Evolutionary conservation across 345 rosid genomes (phyloP).

Genomic region (Syzygium aqueum): DNA sequence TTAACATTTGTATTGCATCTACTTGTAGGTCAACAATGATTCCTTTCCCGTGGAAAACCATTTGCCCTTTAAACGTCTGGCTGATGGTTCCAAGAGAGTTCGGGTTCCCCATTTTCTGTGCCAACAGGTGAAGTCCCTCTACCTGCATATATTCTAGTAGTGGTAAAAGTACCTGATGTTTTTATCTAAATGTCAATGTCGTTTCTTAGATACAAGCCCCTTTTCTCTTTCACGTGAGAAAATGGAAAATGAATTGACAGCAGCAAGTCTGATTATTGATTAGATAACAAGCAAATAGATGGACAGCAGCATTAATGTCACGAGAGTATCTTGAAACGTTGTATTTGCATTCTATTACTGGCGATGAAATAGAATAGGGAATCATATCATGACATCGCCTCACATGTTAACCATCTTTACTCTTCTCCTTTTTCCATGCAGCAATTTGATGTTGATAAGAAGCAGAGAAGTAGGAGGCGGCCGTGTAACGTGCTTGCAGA

Average conservation of each 20-base stretch:
- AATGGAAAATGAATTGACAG: not conserved
- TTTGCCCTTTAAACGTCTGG: slow-evolving; percentile 57
- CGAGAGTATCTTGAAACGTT: not conserved
- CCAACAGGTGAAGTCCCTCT: slow-evolving; percentile 37
- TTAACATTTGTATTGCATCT: not conserved
- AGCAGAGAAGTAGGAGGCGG: slow-evolving; percentile 18
- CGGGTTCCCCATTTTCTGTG: slow-evolving; percentile 43
- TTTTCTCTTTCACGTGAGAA: not conserved
- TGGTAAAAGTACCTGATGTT: not conserved
- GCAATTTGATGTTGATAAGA: slow-evolving; percentile 27
- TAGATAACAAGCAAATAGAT: not conserved
- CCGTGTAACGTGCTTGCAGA: slow-evolving; percentile 37
- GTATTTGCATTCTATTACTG: not conserved
- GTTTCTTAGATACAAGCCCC: not conserved
- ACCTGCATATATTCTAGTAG: not conserved
- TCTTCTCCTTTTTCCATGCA: slow-evolving; percentile 13
- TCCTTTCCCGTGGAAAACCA: slow-evolving; percentile 34
- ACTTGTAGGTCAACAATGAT: slow-evolving; percentile 40
- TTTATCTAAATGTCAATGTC: not conserved
- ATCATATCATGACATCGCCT: not conserved
- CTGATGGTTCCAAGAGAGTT: slow-evolving; percentile 88
- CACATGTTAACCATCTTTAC: not conserved
- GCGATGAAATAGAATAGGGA: not conserved
- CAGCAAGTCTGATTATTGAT: not conserved
- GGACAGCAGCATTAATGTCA: not conserved